Percentiles rank a stretch among this genome's conserved stretches.
phyloP scores from a whole-genome alignment of 1,139 yeast genomes.

The Blastobotrys malaysiensis region DNA sequence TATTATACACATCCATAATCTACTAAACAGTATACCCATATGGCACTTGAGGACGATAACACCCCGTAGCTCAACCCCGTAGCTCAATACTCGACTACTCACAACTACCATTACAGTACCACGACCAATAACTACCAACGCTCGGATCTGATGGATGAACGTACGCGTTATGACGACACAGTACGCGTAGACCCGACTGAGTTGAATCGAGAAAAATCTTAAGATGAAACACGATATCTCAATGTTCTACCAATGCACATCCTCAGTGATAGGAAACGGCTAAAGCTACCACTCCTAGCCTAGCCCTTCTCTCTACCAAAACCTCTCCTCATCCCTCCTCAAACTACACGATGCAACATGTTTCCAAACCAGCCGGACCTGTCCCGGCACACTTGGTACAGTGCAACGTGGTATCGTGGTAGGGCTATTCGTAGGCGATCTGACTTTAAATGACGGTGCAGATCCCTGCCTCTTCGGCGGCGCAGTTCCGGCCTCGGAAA shows the following conservation, averaged over 20 bases:
- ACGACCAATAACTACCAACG: not conserved
- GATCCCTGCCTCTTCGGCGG: not conserved
- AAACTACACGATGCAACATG: no score
- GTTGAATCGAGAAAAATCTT: not conserved
- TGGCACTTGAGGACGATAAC: no score
- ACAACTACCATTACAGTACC: no score
- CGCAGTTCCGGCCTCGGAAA: not conserved
- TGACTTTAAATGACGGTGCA: not conserved
- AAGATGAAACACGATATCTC: not conserved
- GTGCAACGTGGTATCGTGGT: no score
- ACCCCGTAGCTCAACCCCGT: no score
- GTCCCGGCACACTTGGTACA: no score
- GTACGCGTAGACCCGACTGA: not conserved
- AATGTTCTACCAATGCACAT: not conserved
- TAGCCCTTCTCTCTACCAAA: not conserved
- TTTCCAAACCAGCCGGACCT: no score
- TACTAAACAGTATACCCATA: no score
- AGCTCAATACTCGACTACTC: no score
- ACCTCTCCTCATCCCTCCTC: no score
- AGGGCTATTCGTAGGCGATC: no score
- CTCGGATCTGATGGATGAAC: not conserved
- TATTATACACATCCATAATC: no score
- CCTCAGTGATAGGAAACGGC: constrained; percentile 1
- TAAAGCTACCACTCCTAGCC: not conserved
- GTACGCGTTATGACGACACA: not conserved